phyloP scores from a whole-genome alignment of 73 alveolate species.

The Paramecium pentaurelia region DNA sequence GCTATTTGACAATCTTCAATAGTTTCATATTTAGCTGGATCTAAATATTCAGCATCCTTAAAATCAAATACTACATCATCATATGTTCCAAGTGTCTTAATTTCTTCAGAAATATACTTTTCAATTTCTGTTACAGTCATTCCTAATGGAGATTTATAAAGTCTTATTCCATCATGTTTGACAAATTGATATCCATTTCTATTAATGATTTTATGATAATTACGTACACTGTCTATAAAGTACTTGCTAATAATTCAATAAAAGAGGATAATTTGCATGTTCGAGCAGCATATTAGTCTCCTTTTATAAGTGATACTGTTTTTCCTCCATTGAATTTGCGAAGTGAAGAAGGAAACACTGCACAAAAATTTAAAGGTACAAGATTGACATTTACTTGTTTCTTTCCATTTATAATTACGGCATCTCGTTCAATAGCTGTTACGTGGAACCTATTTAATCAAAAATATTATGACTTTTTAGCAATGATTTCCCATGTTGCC shows the following conservation, averaged over 20 bases:
- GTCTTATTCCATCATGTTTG: background rate
- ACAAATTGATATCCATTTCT: background rate
- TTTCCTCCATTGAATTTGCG: background rate
- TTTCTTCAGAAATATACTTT: background rate
- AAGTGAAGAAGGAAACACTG: conserved; percentile 35
- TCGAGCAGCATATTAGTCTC: background rate
- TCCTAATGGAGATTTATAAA: background rate
- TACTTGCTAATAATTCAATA: background rate
- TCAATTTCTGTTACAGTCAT: background rate
- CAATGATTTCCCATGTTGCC: conserved; percentile 11
- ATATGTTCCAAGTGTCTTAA: background rate
- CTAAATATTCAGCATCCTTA: conserved; percentile 31
- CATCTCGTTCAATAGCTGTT: background rate
- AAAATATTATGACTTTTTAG: background rate
- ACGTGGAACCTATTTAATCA: background rate
- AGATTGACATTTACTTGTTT: background rate
- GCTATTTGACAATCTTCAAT: conserved; percentile 42
- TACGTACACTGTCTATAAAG: conserved; percentile 9
- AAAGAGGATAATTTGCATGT: background rate
- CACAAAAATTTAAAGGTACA: background rate
- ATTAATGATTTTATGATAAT: background rate
- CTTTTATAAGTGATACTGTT: background rate
- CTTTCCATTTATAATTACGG: background rate
- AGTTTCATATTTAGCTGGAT: conserved; percentile 6
- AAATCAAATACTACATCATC: conserved; percentile 4